Conservation (phyloP, 208 protist species). For the Leishmania tarentolae region DNA sequence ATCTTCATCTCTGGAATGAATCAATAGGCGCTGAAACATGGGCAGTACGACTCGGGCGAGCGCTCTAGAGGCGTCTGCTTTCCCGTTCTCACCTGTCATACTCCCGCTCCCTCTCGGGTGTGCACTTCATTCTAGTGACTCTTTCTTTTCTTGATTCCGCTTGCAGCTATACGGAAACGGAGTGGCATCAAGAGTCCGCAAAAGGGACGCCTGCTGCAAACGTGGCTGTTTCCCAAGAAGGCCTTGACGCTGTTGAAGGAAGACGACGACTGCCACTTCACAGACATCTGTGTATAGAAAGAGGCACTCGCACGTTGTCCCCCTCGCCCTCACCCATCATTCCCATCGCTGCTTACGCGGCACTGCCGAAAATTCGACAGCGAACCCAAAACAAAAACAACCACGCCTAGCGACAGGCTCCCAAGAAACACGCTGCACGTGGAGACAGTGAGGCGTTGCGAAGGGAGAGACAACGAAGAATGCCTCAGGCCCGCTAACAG, state of each 20-base stretch:
- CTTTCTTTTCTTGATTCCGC: not conserved
- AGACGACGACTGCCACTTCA: not conserved
- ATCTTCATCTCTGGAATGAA: not conserved
- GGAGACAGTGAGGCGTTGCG: not conserved
- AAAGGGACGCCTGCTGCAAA: not conserved
- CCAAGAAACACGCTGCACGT: not conserved
- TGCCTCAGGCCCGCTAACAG: not conserved
- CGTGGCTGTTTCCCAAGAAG: not conserved
- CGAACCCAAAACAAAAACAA: conserved; percentile 18
- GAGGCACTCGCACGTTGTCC: not conserved
- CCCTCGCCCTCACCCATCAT: not conserved
- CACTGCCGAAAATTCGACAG: not conserved
- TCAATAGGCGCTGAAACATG: not conserved
- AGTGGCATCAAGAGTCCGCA: not conserved
- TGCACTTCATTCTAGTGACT: not conserved
- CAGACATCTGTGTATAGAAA: not conserved
- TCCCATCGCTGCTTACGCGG: not conserved
- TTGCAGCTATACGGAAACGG: not conserved
- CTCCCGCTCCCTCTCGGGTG: not conserved
- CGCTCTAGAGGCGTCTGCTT: not conserved
- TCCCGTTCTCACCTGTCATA: not conserved
- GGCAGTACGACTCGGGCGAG: not conserved
- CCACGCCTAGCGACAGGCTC: not conserved
- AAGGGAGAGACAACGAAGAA: not conserved
- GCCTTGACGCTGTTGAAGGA: not conserved